Base-by-base conservation (phyloP, 2,329 filamentous ascomycete species). In the Colletotrichum plurivorum region DNA sequence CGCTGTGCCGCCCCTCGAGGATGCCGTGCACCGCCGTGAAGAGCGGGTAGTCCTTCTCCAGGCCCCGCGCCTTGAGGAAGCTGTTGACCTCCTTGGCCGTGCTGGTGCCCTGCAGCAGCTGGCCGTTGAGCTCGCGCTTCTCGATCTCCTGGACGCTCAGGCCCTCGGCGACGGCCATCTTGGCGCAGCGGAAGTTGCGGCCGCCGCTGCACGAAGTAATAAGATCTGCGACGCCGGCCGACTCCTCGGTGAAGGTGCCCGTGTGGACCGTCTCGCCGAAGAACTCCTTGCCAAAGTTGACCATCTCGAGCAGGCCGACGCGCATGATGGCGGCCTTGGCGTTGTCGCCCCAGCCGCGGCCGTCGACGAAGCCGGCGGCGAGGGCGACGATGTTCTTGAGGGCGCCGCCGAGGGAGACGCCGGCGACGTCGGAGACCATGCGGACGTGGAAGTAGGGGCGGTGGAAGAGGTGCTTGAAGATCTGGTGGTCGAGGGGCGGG, bases 291-390 rank as follows among this genome's bases (percentile, higher is more conserved):
- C 95, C 95, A 74, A 99, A 99, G 78, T 93, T 92, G 76, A 98
- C 94, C 92, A 98, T 97, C 83, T 99, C 96, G 75, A 98, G 87
- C 53, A 99, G 89, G 8, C 96, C 96, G 20, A 98, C 92, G 49
- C 96, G 93, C 94, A 99, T 98, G 70, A 99, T 92, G 53, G 96
- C 96, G n/a, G 96, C 94, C 84, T 99, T 98, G 73, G 95, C 95
- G 75, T 98, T 99, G 84, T 98, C 95, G 76, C 96, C 96, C 95
- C 96, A 99, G 73, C 95, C 95, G 71, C 95, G 89, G 43, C 96
- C 96, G 73, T 97, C 94, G 52, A 98, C 94, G 80, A 97, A 99
- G 67, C 96, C 96, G 39, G 96, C 95, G 5, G 94, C 95, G 18
- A 99, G 85, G 5, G 96, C 96, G 63, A 99, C 94, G 73, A 99